These are phyloP conservation scores for Fusarium sulawesiense DNA, from an alignment of 2,329 filamentous ascomycete genomes.

Conservation along the genomic window DNA sequence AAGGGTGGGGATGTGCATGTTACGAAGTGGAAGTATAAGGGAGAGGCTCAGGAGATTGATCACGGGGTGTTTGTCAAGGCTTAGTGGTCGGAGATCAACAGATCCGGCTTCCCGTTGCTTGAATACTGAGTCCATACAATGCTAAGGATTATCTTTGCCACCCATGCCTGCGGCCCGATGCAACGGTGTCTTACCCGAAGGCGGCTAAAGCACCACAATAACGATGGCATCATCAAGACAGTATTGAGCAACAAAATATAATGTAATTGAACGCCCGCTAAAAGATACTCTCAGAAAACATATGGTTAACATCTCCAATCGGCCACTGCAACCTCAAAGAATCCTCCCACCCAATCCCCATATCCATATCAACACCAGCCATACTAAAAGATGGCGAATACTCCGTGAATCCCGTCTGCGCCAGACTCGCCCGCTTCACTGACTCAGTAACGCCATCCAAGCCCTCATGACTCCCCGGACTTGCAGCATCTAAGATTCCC, in stretches of 20 bases:
- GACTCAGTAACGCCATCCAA: constrained; percentile 23
- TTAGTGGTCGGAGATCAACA: not conserved
- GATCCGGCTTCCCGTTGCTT: not conserved
- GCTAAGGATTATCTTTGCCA: not conserved
- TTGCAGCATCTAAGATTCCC: constrained; percentile 8
- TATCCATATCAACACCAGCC: constrained; percentile 19
- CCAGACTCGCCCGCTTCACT: constrained; percentile 7
- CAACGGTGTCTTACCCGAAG: not conserved
- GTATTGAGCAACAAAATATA: not conserved
- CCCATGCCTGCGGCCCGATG: not conserved
- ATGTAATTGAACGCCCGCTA: not conserved
- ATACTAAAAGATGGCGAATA: constrained; percentile 21
- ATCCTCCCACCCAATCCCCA: constrained; percentile 31
- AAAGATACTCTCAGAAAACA: constrained; percentile 33
- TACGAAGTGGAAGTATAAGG: constrained; percentile 21
- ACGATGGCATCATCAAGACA: not conserved
- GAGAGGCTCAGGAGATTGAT: constrained; percentile 19
- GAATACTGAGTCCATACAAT: not conserved
- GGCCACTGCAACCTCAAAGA: constrained; percentile 28
- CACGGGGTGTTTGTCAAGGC: constrained; percentile 1
- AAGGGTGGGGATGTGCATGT: constrained; percentile 17
- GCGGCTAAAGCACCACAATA: not conserved
- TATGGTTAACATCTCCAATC: constrained; percentile 31
- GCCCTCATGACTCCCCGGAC: constrained; percentile 10
- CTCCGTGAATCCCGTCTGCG: constrained; percentile 3